phyloP scores from a whole-genome alignment of 495 filamentous ascomycete species.

The Hypoxylon rickii region DNA sequence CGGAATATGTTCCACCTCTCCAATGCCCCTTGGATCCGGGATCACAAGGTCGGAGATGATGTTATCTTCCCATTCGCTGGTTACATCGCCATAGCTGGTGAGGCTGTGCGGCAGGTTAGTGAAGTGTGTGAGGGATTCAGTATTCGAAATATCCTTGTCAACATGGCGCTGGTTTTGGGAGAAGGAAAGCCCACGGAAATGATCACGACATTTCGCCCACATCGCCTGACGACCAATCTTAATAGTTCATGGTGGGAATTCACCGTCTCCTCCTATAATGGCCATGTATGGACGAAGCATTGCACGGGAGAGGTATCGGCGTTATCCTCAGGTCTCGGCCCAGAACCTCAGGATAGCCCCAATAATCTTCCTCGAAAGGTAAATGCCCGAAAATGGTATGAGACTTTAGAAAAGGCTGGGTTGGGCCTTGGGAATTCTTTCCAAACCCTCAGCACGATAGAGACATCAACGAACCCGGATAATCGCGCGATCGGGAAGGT shows the following conservation, averaged over 20 bases:
- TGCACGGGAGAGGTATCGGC: slow-evolving; percentile 44
- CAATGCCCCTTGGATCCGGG: slow-evolving; percentile 51
- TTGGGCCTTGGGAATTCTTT: slow-evolving; percentile 4
- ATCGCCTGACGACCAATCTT: slow-evolving; percentile 39
- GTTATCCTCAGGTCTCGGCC: slow-evolving; percentile 7
- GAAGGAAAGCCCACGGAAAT: slow-evolving; percentile 39
- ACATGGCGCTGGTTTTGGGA: slow-evolving; percentile 38
- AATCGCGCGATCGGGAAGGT: slow-evolving; percentile 31
- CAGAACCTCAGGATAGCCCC: slow-evolving; percentile 1
- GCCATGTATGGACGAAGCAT: slow-evolving; percentile 47
- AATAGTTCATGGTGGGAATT: slow-evolving; percentile 56
- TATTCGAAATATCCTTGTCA: slow-evolving; percentile 36
- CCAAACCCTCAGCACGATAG: slow-evolving; percentile 15
- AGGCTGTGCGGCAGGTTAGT: slow-evolving; percentile 51
- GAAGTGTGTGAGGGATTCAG: slow-evolving; percentile 29
- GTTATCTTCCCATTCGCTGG: slow-evolving; percentile 55
- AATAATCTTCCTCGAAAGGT: slow-evolving; percentile 22
- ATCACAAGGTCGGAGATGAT: slow-evolving; percentile 46
- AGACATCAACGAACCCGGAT: slow-evolving; percentile 21
- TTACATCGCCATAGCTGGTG: slow-evolving; percentile 53
- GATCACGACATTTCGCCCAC: slow-evolving; percentile 43
- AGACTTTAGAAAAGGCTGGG: slow-evolving; percentile 17
- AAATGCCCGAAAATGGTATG: slow-evolving; percentile 24
- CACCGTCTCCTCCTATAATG: slow-evolving; percentile 46
- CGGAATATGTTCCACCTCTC: slow-evolving; percentile 40